phyloP scores from a whole-genome alignment of 2,329 filamentous ascomycete genomes.

The Metarhizium robertsii region DNA sequence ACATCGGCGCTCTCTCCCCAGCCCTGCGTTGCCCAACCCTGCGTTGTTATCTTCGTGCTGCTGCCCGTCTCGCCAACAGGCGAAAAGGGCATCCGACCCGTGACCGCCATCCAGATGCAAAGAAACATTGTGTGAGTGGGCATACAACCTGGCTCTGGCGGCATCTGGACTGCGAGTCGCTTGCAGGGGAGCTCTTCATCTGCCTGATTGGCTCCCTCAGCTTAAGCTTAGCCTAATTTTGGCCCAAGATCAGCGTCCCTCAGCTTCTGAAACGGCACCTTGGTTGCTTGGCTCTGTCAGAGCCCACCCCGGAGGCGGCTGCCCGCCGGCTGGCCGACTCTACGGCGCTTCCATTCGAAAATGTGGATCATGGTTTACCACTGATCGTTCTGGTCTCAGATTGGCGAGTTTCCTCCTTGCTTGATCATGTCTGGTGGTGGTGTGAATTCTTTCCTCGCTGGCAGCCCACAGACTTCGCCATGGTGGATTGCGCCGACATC shows the following conservation, averaged over 20 bases:
- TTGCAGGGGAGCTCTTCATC: conserved; percentile 17
- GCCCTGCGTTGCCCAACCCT: too few species aligned
- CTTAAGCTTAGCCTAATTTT: conserved; percentile 24
- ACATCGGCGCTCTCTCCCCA: too few species aligned
- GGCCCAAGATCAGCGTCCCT: conserved; percentile 6
- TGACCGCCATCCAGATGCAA: conserved; percentile 3
- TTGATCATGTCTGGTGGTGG: background rate
- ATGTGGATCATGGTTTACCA: background rate
- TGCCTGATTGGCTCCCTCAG: conserved; percentile 23
- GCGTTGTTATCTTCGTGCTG: too few species aligned
- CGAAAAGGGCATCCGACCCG: background rate
- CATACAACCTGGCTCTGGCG: background rate
- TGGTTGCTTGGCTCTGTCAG: background rate
- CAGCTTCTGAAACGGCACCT: conserved; percentile 15
- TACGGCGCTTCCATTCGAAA: background rate
- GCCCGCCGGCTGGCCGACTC: background rate
- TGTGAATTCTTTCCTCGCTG: background rate
- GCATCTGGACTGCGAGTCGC: conserved; percentile 14
- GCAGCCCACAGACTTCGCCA: background rate
- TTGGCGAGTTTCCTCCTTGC: conserved; percentile 2
- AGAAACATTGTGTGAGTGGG: conserved; percentile 9
- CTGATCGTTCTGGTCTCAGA: background rate
- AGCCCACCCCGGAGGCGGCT: background rate
- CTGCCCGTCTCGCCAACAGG: background rate
- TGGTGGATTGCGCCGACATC: background rate